phyloP scores from a whole-genome alignment of 176 grass and related monocot species.

The Pharus latifolius region DNA sequence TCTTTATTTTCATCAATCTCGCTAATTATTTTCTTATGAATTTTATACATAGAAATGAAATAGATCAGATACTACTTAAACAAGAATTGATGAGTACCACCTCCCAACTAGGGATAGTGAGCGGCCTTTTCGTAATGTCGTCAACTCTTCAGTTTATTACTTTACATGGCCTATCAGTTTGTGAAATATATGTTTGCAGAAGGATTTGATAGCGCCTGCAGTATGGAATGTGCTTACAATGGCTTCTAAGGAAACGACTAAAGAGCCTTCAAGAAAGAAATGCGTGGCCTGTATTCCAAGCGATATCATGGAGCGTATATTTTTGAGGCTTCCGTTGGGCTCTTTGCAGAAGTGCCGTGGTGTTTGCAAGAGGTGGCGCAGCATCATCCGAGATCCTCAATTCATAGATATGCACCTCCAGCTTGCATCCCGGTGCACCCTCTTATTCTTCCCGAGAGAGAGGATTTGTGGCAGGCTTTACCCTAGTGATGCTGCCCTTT shows the following conservation, averaged over 20 bases:
- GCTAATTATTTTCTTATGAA: too few relatives aligned
- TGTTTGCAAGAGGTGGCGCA: constrained; percentile 8
- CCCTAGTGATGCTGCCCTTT: neutral
- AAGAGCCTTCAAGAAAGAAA: neutral
- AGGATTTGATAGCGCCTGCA: neutral
- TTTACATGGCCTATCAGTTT: too few relatives aligned
- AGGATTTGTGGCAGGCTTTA: neutral
- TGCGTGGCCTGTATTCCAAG: neutral
- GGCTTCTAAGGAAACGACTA: neutral
- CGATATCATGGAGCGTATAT: constrained; percentile 11
- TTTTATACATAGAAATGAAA: too few relatives aligned
- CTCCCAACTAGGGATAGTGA: too few relatives aligned
- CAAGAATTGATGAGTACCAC: too few relatives aligned
- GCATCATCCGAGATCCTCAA: neutral
- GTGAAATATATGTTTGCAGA: neutral
- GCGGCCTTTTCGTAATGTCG: too few relatives aligned
- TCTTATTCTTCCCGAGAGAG: neutral
- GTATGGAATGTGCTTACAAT: neutral
- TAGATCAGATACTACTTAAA: too few relatives aligned
- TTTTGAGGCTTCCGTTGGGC: constrained; percentile 1
- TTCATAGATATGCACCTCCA: neutral
- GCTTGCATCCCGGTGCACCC: neutral
- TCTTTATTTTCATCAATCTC: too few relatives aligned
- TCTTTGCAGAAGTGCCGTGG: neutral
- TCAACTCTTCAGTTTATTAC: too few relatives aligned